phyloP scores from a whole-genome alignment of 1,139 yeast species.

The Taphrina deformans region DNA sequence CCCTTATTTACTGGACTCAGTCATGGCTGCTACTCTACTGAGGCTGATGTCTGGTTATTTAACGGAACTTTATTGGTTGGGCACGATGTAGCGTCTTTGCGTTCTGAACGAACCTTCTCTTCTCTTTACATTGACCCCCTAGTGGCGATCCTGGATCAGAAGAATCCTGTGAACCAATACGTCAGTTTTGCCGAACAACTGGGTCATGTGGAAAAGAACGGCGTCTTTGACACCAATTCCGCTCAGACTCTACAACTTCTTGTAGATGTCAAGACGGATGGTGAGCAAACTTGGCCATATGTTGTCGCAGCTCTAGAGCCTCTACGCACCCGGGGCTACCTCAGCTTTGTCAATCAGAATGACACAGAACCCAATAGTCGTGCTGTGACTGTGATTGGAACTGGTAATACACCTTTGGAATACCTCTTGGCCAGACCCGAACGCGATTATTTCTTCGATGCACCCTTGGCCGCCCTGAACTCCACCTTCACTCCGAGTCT shows the following conservation, averaged over 20 bases:
- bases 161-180: constrained; percentile 44
- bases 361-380: constrained; percentile 42
- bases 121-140: constrained; percentile 59
- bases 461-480: constrained; percentile 38
- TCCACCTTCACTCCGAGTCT: constrained; percentile 35
- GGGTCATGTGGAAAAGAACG: constrained; percentile 40
- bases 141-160: constrained; percentile 51
- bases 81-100: constrained; percentile 57
- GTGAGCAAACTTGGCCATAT: constrained; percentile 45
- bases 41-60: constrained; percentile 68
- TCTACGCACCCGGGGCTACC: constrained; percentile 47
- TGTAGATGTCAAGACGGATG: constrained; percentile 54
- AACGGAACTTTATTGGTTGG: constrained; percentile 58
- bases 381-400: constrained; percentile 51
- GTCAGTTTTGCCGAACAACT: neutral
- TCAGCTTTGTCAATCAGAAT: constrained; percentile 46
- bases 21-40: constrained; percentile 62
- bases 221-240: constrained; percentile 52
- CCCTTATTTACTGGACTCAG: constrained; percentile 66
- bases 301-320: constrained; percentile 47
- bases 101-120: constrained; percentile 52
- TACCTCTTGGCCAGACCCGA: constrained; percentile 34
- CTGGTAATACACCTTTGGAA: constrained; percentile 39
- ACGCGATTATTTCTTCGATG: constrained; percentile 42
- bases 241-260: constrained; percentile 50